A percentile compares a stretch with the other conserved stretches of the same genome.
phyloP scores from a whole-genome alignment of 257 asterid genomes.

The Salvia miltiorrhiza region DNA sequence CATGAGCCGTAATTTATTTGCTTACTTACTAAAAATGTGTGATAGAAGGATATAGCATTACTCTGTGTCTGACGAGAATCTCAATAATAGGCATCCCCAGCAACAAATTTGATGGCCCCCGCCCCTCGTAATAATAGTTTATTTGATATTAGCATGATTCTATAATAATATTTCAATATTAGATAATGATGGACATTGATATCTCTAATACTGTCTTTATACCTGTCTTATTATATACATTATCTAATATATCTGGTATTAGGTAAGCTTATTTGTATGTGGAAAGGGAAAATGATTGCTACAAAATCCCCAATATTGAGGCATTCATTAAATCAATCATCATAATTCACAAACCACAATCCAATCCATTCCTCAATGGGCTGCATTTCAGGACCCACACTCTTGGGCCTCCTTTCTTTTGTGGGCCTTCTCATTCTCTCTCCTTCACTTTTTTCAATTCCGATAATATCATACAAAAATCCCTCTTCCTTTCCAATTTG shows the following conservation, averaged over 20 bases:
- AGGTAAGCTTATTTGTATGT: neutral
- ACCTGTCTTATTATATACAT: neutral
- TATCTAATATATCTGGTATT: neutral
- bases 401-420: constrained; percentile 13
- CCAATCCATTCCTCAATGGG: neutral
- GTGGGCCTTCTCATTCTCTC: constrained; percentile 28
- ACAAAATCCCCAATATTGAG: neutral
- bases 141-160: neutral
- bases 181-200: constrained; percentile 9
- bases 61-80: neutral
- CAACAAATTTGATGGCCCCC: constrained; percentile 12
- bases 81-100: constrained; percentile 14
- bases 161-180: constrained; percentile 8
- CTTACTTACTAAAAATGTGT: neutral
- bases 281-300: constrained; percentile 1
- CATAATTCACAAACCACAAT: neutral
- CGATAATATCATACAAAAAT: neutral
- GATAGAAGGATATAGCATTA: neutral
- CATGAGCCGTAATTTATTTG: neutral
- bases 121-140: neutral
- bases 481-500: neutral
- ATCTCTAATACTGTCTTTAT: neutral
- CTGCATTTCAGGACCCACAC: constrained; percentile 11
- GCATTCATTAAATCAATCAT: constrained; percentile 18
- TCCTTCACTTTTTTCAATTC: neutral